Percentiles rank a stretch among this genome's conserved stretches.
These are phyloP conservation scores for Gossypium rotundifolium DNA, from an alignment of 345 rosid genomes.

Conservation along the genomic window DNA sequence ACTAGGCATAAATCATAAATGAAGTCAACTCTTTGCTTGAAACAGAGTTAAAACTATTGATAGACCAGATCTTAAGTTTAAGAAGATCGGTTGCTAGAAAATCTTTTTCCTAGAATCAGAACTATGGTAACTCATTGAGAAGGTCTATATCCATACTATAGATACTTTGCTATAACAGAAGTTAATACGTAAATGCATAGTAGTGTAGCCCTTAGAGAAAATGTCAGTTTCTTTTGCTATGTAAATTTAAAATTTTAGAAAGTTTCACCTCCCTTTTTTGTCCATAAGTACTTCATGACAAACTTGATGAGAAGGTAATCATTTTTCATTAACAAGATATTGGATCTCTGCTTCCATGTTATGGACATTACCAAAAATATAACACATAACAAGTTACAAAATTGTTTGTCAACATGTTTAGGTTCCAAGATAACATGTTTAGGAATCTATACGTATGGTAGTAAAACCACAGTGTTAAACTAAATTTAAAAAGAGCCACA, in stretches of 20 bases:
- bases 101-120: background rate
- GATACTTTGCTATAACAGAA: background rate
- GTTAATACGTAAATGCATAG: background rate
- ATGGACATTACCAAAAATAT: no score
- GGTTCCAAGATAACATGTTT: background rate
- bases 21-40: background rate
- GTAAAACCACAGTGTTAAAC: background rate
- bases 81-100: background rate
- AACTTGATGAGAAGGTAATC: no score
- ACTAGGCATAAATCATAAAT: background rate
- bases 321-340: no score
- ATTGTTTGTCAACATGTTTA: no score
- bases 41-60: background rate
- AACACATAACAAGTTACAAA: no score
- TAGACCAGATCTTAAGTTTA: background rate
- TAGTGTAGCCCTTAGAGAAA: background rate
- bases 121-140: background rate
- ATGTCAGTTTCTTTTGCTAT: background rate
- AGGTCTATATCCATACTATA: background rate
- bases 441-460: constrained; percentile 57
- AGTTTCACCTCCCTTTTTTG: background rate
- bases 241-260: background rate
- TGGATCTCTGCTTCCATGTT: no score
- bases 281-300: no score
- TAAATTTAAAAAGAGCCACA: background rate